Conservation (phyloP, 164 flowering plant genomes). For the Liriodendron chinense region DNA sequence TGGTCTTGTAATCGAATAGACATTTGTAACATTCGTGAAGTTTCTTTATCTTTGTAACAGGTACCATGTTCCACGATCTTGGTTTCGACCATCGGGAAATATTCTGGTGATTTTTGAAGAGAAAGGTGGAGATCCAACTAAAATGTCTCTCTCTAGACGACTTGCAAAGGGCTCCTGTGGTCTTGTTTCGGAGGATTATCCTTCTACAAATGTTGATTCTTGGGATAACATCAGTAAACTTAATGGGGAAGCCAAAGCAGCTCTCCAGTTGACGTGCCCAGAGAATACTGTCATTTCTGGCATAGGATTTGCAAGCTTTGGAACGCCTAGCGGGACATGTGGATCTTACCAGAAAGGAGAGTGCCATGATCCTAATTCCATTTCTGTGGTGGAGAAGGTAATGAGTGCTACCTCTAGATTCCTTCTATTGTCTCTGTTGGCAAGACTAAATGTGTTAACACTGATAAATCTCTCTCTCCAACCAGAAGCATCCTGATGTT, state of each 20-base stretch:
- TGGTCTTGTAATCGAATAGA: background rate
- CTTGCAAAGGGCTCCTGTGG: slow-evolving; percentile 48
- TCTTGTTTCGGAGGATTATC: slow-evolving; percentile 59
- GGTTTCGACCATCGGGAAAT: slow-evolving; percentile 93
- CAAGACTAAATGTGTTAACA: no score
- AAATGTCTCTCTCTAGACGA: slow-evolving; percentile 66
- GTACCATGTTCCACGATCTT: slow-evolving; percentile 97
- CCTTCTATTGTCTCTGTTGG: no score
- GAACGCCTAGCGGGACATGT: slow-evolving; percentile 74
- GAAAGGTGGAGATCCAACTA: slow-evolving; percentile 88
- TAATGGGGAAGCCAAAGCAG: slow-evolving; percentile 21
- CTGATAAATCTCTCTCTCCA: no score
- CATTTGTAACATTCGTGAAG: slow-evolving; percentile 2
- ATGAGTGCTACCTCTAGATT: background rate
- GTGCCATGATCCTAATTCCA: slow-evolving; percentile 71
- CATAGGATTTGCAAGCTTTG: slow-evolving; percentile 84
- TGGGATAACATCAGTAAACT: slow-evolving; percentile 16
- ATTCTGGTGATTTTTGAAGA: slow-evolving; percentile 88
- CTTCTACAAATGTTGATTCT: slow-evolving; percentile 31
- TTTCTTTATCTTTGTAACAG: slow-evolving; percentile 31
- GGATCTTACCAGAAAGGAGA: slow-evolving; percentile 61
- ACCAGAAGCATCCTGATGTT: no score
- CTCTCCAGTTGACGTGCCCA: slow-evolving; percentile 61
- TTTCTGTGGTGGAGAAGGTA: slow-evolving; percentile 60
- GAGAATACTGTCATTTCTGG: slow-evolving; percentile 38